Conservation (phyloP, 805 yeast genomes). For the Wickerhamiella brachini region DNA sequence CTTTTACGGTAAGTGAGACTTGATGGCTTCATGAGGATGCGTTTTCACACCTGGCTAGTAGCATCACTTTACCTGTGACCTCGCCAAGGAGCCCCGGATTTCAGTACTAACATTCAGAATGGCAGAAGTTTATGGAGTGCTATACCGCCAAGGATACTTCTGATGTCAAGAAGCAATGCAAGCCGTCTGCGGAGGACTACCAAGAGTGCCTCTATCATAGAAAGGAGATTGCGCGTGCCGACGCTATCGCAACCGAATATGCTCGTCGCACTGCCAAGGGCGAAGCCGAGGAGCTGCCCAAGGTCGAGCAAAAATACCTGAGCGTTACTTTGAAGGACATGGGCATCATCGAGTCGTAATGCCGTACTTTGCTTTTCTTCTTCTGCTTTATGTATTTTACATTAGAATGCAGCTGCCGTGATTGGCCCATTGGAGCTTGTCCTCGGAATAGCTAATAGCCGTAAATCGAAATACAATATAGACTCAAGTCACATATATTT, state of each 20-base stretch:
- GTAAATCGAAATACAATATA: not conserved
- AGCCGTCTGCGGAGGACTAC: conserved; percentile 33
- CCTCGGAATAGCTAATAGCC: not conserved
- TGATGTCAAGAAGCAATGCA: conserved; percentile 26
- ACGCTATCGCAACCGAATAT: conserved; percentile 19
- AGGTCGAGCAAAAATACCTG: conserved; percentile 12
- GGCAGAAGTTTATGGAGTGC: conserved; percentile 36
- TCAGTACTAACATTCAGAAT: conserved; percentile 19
- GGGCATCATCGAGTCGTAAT: conserved; percentile 8
- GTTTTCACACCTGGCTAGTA: too few species aligned
- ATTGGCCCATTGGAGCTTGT: not conserved
- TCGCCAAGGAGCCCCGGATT: not conserved
- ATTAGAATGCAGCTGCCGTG: not conserved
- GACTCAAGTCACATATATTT: too few species aligned
- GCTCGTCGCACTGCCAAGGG: conserved; percentile 16
- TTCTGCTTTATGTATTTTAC: not conserved
- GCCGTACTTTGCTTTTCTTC: not conserved
- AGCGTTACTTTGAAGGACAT: conserved; percentile 17
- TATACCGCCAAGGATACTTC: conserved; percentile 28
- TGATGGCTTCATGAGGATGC: too few species aligned
- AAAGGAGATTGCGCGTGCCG: conserved; percentile 27
- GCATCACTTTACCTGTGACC: too few species aligned
- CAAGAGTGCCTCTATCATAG: conserved; percentile 37
- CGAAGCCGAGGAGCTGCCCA: conserved; percentile 14
- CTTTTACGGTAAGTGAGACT: conserved; percentile 26